Base-by-base conservation (phyloP, 169 alveolate genomes). In the Cryptosporidium baileyi region DNA sequence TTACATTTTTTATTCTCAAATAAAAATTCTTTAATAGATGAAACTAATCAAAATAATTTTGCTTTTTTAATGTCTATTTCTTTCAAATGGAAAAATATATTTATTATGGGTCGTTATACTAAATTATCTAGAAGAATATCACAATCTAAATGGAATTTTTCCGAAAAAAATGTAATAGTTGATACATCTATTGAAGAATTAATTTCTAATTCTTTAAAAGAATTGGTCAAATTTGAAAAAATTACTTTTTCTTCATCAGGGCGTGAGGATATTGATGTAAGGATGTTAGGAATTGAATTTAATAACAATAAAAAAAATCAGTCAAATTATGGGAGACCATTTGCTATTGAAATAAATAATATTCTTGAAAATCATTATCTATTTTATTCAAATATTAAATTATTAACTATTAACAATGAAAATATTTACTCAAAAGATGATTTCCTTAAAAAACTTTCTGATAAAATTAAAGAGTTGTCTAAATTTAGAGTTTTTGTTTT, bases 261-360 rank as follows among this genome's bases (percentile, higher is more conserved):
- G n/a, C 81, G 97, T 57, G 96, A 95, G 89, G 97, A 95, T 67
- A 80, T 93, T 36, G 97, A 95, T 88, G 97, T 93, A 1, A 80
- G 97, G 45, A 95, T 95, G 97, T 93, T 95, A 43, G 96, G 97
- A 1, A 61, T 38, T 22, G 81, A 65, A 28, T 28, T 47, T 11
- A 8, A 28, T 15, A 26, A 1, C 24, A 5, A 47, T 28, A 7
- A 28, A 6, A 26, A 17, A 3, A 22, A 6, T 41, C 32, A 34
- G 11, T 19, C 13, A 7, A 13, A 28, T 36, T 32, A 36, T 2
- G 97, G 97, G 15, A 89, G 97, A 19, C 97, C 97, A 0, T 94
- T 94, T 80, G 93, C 94, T 28, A n/a, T 93, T 3, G 97, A 94
- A 80, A 88, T 94, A 19, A 61, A 80, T 80, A 34, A 90, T 85